These are phyloP conservation scores for Botryosphaeria dothidea DNA, from an alignment of 2,329 filamentous ascomycete genomes.

Conservation along the genomic window DNA sequence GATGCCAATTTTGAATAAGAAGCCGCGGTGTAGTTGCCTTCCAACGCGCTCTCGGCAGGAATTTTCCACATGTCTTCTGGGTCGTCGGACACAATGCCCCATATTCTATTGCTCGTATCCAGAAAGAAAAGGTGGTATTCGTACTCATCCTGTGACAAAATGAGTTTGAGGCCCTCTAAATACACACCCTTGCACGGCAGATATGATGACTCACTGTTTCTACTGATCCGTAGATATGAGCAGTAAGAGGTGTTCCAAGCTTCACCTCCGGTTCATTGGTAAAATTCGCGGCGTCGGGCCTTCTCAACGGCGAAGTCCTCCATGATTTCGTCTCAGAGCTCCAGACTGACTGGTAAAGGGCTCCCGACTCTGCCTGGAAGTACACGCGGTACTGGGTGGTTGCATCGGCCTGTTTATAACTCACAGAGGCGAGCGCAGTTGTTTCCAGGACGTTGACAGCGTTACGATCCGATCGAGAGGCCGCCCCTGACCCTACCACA, in stretches of 20 bases:
- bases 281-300: background rate
- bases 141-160: background rate
- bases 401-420: constrained; percentile 9
- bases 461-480: background rate
- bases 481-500: background rate
- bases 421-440: constrained; percentile 1
- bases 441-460: background rate
- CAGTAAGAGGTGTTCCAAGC: background rate
- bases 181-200: no score
- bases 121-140: constrained; percentile 12
- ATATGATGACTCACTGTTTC: background rate
- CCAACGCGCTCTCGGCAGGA: background rate
- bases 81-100: background rate
- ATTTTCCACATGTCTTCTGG: constrained; percentile 3
- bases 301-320: background rate
- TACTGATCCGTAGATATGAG: constrained; percentile 1
- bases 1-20: background rate
- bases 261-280: background rate
- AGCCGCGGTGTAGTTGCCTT: background rate
- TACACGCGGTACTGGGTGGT: background rate
- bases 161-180: background rate
- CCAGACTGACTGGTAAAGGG: background rate
- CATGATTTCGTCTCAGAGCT: background rate
- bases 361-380: background rate
- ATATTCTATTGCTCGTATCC: background rate